Percentiles rank a stretch among this genome's conserved stretches.
phyloP scores from a whole-genome alignment of 1,139 yeast species.

The Yamadazyma spencermartinsiae region DNA sequence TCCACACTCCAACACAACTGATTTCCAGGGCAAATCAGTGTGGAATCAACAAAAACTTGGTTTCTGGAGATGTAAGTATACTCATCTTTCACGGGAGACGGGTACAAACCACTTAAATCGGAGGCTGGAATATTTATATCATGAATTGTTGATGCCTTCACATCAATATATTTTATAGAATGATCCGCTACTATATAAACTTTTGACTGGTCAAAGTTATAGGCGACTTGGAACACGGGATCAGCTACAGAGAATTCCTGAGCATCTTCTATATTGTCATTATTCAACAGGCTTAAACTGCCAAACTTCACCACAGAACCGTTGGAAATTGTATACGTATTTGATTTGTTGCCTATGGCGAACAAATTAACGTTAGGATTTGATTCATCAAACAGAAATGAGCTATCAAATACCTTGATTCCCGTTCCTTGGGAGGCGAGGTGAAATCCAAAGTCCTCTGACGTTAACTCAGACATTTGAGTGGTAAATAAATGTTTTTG shows the following conservation, averaged over 20 bases:
- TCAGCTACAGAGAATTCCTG: constrained; percentile 10
- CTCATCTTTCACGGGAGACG: constrained; percentile 3
- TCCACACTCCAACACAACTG: constrained; percentile 12
- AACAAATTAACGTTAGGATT: constrained; percentile 26
- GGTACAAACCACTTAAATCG: background rate
- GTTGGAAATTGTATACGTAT: constrained; percentile 36
- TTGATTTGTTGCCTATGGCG: constrained; percentile 26
- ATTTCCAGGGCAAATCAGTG: background rate
- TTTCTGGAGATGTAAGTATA: background rate
- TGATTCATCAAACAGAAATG: constrained; percentile 19
- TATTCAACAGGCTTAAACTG: constrained; percentile 9
- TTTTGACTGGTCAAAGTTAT: constrained; percentile 23
- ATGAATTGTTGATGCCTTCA: background rate
- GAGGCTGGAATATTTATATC: background rate
- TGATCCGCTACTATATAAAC: constrained; percentile 22
- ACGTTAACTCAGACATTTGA: constrained; percentile 21
- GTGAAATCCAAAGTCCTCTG: constrained; percentile 45
- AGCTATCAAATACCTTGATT: constrained; percentile 22
- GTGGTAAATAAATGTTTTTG: background rate
- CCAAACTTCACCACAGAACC: constrained; percentile 18
- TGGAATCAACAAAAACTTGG: background rate
- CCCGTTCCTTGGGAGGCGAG: constrained; percentile 29
- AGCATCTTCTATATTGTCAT: constrained; percentile 7
- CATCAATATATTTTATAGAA: background rate
- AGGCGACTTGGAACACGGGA: constrained; percentile 25